phyloP scores from a whole-genome alignment of 140 eudicot genomes.

The Ambrosia hybrid region DNA sequence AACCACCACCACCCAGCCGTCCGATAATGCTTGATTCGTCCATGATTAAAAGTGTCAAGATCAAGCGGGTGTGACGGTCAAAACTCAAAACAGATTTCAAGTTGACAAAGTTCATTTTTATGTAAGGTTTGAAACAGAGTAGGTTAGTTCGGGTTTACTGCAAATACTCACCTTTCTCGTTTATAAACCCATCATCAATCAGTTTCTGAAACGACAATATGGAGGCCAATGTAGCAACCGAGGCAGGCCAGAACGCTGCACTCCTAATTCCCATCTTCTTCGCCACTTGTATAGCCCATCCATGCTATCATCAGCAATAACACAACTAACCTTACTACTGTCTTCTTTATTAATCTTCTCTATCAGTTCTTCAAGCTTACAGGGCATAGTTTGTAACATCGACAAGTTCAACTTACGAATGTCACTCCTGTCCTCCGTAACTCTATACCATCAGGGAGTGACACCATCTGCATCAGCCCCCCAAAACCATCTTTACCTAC shows the following conservation, averaged over 20 bases:
- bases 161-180: conserved; percentile 30
- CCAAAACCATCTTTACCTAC: conserved; percentile 7
- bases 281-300: conserved; percentile 51
- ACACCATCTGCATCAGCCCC: conserved; percentile 32
- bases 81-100: no score
- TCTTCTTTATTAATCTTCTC: conserved; percentile 32
- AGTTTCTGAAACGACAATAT: conserved; percentile 22
- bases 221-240: conserved; percentile 39
- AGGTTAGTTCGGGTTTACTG: no score
- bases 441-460: conserved; percentile 63
- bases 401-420: conserved; percentile 27
- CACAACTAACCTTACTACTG: conserved; percentile 28
- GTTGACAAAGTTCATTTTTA: no score
- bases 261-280: conserved; percentile 42
- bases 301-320: conserved; percentile 49
- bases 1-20: no score
- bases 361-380: conserved; percentile 44
- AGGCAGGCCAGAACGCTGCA: conserved; percentile 49
- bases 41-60: no score
- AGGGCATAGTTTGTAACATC: conserved; percentile 36
- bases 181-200: conserved; percentile 46
- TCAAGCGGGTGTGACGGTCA: no score
- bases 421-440: conserved; percentile 57
- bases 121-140: no score
- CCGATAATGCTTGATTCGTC: no score